Evolutionary conservation across 305 asterid species (phyloP).

Genomic region (Plantago coronopus): DNA sequence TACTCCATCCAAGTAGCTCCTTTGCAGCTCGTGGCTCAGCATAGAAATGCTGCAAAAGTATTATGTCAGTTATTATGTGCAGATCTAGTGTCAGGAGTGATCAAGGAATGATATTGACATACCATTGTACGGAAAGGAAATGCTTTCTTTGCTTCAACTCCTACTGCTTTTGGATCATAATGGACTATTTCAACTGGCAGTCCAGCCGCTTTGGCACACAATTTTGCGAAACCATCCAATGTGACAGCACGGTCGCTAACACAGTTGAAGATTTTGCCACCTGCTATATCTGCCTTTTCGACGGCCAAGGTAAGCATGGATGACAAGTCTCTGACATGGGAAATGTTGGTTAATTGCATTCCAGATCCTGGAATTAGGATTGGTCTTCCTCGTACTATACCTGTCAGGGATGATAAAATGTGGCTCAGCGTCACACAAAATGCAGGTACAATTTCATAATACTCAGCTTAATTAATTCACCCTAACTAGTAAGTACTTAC

Average conservation of each 20-base stretch:
- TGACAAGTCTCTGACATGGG: conserved; percentile 84
- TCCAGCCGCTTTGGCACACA: conserved; percentile 81
- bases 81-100: no score
- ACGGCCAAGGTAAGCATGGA: conserved; percentile 77
- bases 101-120: conserved; percentile 8
- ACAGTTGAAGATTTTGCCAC: conserved; percentile 75
- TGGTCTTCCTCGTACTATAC: conserved; percentile 80
- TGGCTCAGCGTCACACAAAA: conserved; percentile 8
- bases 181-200: conserved; percentile 75
- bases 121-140: conserved; percentile 97
- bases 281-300: conserved; percentile 65
- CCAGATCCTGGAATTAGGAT: conserved; percentile 86
- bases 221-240: conserved; percentile 79
- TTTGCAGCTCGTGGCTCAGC: conserved; percentile 93
- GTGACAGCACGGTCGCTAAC: conserved; percentile 93
- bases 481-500: no score
- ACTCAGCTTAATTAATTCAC: not conserved
- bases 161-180: conserved; percentile 80
- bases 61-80: not conserved
- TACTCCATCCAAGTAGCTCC: conserved; percentile 81
- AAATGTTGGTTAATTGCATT: conserved; percentile 77
- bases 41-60: conserved; percentile 72
- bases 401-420: conserved; percentile 34
- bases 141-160: conserved; percentile 84
- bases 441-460: conserved; percentile 14